Evolutionary conservation across 495 filamentous ascomycete genomes (phyloP).

Genomic region (Penicillium simplicissimum): DNA sequence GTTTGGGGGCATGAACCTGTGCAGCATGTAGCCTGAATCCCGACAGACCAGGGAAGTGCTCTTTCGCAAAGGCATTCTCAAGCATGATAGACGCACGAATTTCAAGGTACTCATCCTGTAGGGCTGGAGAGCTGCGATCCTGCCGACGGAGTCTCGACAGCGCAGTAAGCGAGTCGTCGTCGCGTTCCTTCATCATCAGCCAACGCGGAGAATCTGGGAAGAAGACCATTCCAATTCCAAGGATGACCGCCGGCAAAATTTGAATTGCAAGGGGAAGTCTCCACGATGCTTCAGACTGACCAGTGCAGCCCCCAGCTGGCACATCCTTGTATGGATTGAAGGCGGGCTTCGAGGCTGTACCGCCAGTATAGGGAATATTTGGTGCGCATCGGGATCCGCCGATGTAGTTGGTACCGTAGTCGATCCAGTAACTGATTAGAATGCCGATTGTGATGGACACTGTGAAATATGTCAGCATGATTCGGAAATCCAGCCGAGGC

Average conservation of each 20-base stretch:
- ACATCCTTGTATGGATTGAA: conserved; percentile 50
- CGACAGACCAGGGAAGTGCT: conserved; percentile 67
- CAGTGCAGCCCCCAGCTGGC: conserved; percentile 36
- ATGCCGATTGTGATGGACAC: conserved; percentile 82
- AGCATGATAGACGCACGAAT: conserved; percentile 79
- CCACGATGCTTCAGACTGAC: conserved; percentile 71
- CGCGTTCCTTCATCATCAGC: conserved; percentile 72
- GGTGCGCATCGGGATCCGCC: conserved; percentile 44
- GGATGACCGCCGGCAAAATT: conserved; percentile 57
- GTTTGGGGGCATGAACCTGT: conserved; percentile 23
- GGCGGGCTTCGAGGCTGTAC: conserved; percentile 44
- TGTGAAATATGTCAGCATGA: conserved; percentile 1
- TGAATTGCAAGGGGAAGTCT: conserved; percentile 65
- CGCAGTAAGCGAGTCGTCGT: conserved; percentile 67
- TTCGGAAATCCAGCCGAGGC: neutral
- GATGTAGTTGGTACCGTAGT: conserved; percentile 56
- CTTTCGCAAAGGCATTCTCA: conserved; percentile 71
- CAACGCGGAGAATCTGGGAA: conserved; percentile 79
- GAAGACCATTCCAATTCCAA: conserved; percentile 72
- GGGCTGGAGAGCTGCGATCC: conserved; percentile 53
- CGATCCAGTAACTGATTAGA: conserved; percentile 82
- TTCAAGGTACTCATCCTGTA: conserved; percentile 77
- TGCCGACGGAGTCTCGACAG: conserved; percentile 64
- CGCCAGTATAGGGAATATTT: conserved; percentile 64
- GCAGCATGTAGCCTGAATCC: conserved; percentile 52